Conservation (phyloP, 225 moss, liverwort and hornwort genomes). For the Sphagnum contortum region DNA sequence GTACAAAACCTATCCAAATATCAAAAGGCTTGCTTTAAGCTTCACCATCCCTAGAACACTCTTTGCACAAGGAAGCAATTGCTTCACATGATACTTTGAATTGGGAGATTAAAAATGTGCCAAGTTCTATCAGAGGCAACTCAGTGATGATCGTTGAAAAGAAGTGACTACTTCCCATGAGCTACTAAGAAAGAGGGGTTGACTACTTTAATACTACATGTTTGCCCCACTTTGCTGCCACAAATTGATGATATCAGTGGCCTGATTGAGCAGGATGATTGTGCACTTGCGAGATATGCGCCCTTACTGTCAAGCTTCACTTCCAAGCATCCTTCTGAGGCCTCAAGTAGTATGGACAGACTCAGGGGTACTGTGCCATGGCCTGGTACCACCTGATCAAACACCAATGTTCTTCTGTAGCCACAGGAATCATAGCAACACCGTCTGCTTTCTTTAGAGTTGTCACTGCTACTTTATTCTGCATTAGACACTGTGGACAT, state of each 20-base stretch:
- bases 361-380: conserved; percentile 91
- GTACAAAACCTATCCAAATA: too few species aligned
- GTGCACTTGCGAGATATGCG: conserved; percentile 92
- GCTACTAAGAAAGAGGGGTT: too few species aligned
- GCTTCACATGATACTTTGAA: too few species aligned
- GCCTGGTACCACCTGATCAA: conserved; percentile 92
- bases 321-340: conserved; percentile 93
- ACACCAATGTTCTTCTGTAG: conserved; percentile 98
- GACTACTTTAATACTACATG: conserved; percentile 14
- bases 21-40: too few species aligned
- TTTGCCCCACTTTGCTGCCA: conserved; percentile 97
- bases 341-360: conserved; percentile 98
- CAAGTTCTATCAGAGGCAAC: too few species aligned
- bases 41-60: too few species aligned
- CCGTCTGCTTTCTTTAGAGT: conserved; percentile 73
- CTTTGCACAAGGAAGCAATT: too few species aligned
- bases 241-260: conserved; percentile 96
- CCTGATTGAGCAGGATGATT: conserved; percentile 93
- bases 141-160: too few species aligned
- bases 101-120: too few species aligned
- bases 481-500: conserved; percentile 6
- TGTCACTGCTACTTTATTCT: conserved; percentile 50
- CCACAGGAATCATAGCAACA: conserved; percentile 87
- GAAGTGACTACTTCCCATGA: too few species aligned
- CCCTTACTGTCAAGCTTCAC: conserved; percentile 91